phyloP scores from a whole-genome alignment of 352 stramenopile species.

The Bremia lactucae region DNA sequence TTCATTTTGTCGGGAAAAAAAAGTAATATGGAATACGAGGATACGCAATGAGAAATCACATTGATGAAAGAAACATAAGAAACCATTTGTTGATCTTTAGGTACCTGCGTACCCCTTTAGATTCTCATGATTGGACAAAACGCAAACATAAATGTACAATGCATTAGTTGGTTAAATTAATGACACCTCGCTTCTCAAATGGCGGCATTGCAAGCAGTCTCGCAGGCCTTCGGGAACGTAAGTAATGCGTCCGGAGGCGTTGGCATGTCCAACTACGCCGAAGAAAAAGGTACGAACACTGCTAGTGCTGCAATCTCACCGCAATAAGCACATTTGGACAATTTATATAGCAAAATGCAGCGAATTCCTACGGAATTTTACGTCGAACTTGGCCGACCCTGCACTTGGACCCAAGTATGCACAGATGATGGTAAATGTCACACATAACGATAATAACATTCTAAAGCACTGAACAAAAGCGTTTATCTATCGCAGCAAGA shows the following conservation, averaged over 20 bases:
- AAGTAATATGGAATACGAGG: too few species aligned
- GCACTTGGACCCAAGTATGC: conserved; percentile 58
- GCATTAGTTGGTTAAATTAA: background rate
- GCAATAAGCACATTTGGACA: background rate
- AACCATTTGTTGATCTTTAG: too few species aligned
- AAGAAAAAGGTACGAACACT: conserved; percentile 16
- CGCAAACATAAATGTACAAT: background rate
- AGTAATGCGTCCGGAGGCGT: conserved; percentile 14
- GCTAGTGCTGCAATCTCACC: background rate
- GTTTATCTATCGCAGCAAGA: conserved; percentile 69
- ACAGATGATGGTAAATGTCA: conserved; percentile 77
- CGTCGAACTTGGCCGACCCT: conserved; percentile 63
- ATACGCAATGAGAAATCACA: too few species aligned
- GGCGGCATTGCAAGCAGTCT: conserved; percentile 14
- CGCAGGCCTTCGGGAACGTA: conserved; percentile 11
- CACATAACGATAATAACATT: too few species aligned
- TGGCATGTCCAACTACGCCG: conserved; percentile 26
- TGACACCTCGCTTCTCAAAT: background rate
- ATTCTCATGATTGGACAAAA: conserved; percentile 1
- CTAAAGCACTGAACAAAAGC: too few species aligned
- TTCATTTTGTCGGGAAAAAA: too few species aligned
- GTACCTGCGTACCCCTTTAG: background rate
- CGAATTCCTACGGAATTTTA: conserved; percentile 63
- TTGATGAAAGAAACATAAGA: too few species aligned
- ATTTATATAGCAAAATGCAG: conserved; percentile 51